Conservation (phyloP, 2,329 filamentous ascomycete species). For the Aureobasidium uvarum region DNA sequence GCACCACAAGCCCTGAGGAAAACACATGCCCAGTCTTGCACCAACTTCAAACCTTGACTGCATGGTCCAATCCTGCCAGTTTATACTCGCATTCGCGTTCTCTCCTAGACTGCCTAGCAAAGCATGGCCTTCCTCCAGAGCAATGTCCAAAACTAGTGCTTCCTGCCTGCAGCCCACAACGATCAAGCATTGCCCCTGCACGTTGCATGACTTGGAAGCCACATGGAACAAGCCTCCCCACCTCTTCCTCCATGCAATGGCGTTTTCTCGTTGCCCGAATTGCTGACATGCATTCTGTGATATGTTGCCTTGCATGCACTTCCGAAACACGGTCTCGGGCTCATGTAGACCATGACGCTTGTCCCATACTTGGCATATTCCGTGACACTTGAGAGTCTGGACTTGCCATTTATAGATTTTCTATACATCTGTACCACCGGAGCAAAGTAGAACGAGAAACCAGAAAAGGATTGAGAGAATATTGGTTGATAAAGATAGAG, state of each 20-base stretch:
- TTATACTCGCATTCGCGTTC: background rate
- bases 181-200: background rate
- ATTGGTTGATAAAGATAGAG: slow-evolving; percentile 1
- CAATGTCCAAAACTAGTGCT: background rate
- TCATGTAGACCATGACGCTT: background rate
- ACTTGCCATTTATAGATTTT: slow-evolving; percentile 1
- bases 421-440: background rate
- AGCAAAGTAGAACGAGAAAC: background rate
- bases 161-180: no score
- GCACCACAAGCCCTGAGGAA: slow-evolving; percentile 1
- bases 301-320: slow-evolving; percentile 7
- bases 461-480: background rate
- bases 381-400: background rate
- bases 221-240: slow-evolving; percentile 1
- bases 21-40: background rate
- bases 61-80: no score
- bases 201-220: background rate
- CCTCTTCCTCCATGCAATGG: background rate
- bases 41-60: background rate
- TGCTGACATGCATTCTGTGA: slow-evolving; percentile 9
- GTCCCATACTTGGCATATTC: slow-evolving; percentile 3
- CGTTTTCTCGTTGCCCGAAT: background rate
- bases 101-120: background rate
- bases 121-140: background rate
- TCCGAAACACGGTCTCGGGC: slow-evolving; percentile 10